Percentiles rank a stretch among this genome's conserved stretches.
Evolutionary conservation across 2,329 filamentous ascomycete species (phyloP).

Genomic region (Peltaster fructicola): DNA sequence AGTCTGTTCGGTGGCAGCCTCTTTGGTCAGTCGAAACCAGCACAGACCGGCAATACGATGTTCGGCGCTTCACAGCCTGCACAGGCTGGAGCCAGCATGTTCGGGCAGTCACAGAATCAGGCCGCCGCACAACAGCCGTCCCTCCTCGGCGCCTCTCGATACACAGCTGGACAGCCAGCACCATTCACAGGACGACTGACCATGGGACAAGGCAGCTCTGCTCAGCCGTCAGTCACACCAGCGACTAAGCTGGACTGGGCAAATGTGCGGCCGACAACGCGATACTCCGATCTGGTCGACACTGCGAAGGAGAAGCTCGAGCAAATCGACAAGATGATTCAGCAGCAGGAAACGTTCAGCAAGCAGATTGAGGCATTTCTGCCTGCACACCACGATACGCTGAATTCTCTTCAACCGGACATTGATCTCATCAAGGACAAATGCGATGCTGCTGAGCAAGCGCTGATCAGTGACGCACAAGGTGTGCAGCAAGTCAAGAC

Average conservation of each 20-base stretch:
- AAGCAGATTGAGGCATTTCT: constrained; percentile 55
- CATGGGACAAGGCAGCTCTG: constrained; percentile 30
- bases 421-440: constrained; percentile 46
- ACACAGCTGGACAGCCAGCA: constrained; percentile 7
- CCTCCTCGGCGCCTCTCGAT: constrained; percentile 11
- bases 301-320: constrained; percentile 65
- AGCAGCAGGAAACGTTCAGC: constrained; percentile 58
- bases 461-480: constrained; percentile 44
- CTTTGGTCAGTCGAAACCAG: constrained; percentile 6
- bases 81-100: no score
- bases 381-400: constrained; percentile 42
- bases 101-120: constrained; percentile 16
- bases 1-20: constrained; percentile 7
- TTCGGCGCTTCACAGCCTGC: constrained; percentile 5
- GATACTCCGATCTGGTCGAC: constrained; percentile 78
- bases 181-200: constrained; percentile 15
- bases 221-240: constrained; percentile 28
- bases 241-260: constrained; percentile 64
- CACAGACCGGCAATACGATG: constrained; percentile 3
- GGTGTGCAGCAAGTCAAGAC: constrained; percentile 40
- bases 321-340: constrained; percentile 61
- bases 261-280: constrained; percentile 69
- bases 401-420: constrained; percentile 47
- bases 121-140: constrained; percentile 13
- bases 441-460: constrained; percentile 44